Evolutionary conservation across 2,329 filamentous ascomycete genomes (phyloP), one percentile per base, ranked within the genome.

Genomic region (Teratosphaeria pseudoeucalypti): DNA sequence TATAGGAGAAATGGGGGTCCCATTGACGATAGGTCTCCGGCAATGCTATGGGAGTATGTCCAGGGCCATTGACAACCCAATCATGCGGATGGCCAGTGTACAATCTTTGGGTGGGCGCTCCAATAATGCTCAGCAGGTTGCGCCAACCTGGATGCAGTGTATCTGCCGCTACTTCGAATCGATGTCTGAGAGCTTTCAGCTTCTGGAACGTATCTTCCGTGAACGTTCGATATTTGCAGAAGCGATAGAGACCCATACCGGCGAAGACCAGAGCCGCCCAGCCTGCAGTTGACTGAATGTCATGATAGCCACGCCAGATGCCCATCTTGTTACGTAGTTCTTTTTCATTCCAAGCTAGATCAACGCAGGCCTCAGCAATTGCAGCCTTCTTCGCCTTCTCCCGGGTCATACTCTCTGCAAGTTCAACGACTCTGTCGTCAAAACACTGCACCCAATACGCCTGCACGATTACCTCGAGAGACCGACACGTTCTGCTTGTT

Each of bases 191-290:
- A 34, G 71, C 72, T 16, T 73, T 72, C 6, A 84, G 71, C 1
- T 76, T 75, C 39, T 75, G 72, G 70, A 82, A 78, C 3, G 80
- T 77, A 16, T 79, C 78, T 5, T 76, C 74, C 52, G 77, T 75
- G 65, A 83, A 82, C 4, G 78, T 79, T 52, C 81, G 77, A 66
- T 84, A 84, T 66, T 84, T 84, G 77, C 81, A 84, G 68, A 83
- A 82, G 7, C 81, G 76, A 67, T 84, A 84, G 14, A 84, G 77
- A 1, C 82, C 81, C 71, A 80, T 80, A 37, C 82, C 81, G 4
- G 81, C 78, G 63, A 84, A 84, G 1, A 83, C 77, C 3, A 84
- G 73, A 11, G 79, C 75, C 2, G 76, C 77, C 81, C 81, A 84
- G 2, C 81, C 82, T 2, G 79, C 81, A 19, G 77, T 75, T 56